These are phyloP conservation scores for Hyphodiscus sp. DNA, from an alignment of 2,329 filamentous ascomycete species.

Conservation along the genomic window DNA sequence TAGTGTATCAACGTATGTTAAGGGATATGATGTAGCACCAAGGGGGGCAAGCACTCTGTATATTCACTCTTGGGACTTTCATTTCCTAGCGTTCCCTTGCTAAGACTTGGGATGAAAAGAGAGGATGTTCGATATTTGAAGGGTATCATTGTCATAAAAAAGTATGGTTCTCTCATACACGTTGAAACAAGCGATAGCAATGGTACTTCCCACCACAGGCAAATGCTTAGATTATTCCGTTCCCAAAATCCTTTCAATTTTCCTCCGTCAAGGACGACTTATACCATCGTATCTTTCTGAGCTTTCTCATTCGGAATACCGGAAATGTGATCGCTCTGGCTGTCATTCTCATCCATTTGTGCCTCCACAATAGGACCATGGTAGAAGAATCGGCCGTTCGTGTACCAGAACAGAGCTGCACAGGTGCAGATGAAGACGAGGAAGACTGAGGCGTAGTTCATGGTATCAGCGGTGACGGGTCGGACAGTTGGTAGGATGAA, in stretches of 20 bases:
- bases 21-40: too few relatives aligned
- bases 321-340: not conserved
- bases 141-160: not conserved
- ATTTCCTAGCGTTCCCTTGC: too few relatives aligned
- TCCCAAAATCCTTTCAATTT: too few relatives aligned
- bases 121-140: not conserved
- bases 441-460: conserved; percentile 51
- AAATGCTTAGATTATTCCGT: not conserved
- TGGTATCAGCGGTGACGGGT: conserved; percentile 42
- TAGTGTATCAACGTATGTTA: too few relatives aligned
- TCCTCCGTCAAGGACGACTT: not conserved
- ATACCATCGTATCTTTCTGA: not conserved
- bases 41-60: too few relatives aligned
- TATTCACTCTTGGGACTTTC: too few relatives aligned
- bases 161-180: not conserved
- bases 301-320: not conserved
- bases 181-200: not conserved
- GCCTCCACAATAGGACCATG: conserved; percentile 37
- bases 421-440: conserved; percentile 39
- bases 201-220: not conserved
- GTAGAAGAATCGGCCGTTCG: conserved; percentile 40
- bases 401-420: conserved; percentile 40
- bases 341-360: conserved; percentile 10
- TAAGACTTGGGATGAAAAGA: too few relatives aligned
- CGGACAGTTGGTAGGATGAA: conserved; percentile 45